phyloP scores from a whole-genome alignment of 306 rosid genomes.

The cucumber (Cucumis sativus) region Cucumber_9930_V3 NC_026657.2:568501-569000 shows the following conservation, averaged over 20 bases:
- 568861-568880: neutral
- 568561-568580: neutral
- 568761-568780: neutral
- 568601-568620: neutral
- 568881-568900: neutral
- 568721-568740: neutral
- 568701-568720: neutral
- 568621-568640: neutral
- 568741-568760: neutral
- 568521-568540: too few relatives aligned
- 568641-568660: neutral
- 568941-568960: constrained; percentile 95
- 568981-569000: constrained; percentile 93
- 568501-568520: neutral
- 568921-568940: constrained; percentile 61
- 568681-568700: neutral
- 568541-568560: neutral
- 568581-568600: neutral
- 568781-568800: neutral
- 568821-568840: too few relatives aligned
- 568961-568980: constrained; percentile 78
- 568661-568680: neutral
- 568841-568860: neutral
- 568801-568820: neutral
- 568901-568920: constrained; percentile 20